These are phyloP conservation scores for Neofusicoccum cordaticola DNA, from an alignment of 2,329 filamentous ascomycete genomes.

Conservation along the genomic window DNA sequence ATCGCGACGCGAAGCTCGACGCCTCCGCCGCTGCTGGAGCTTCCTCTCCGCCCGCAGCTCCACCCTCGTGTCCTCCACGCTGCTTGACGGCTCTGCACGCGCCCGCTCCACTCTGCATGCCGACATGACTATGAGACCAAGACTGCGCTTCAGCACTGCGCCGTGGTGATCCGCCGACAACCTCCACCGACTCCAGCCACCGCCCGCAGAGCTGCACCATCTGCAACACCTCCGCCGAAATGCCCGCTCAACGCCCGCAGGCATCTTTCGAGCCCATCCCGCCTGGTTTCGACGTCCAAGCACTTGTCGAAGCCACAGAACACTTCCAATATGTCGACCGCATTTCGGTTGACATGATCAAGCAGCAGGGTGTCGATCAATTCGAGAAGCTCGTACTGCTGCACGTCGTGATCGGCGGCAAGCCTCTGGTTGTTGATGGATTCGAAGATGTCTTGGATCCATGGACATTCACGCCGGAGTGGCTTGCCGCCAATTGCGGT, in stretches of 20 bases:
- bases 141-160: neutral
- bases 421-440: constrained; percentile 85
- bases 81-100: neutral
- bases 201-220: neutral
- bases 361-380: constrained; percentile 68
- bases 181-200: neutral
- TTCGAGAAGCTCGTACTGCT: constrained; percentile 84
- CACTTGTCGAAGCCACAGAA: constrained; percentile 70
- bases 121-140: neutral
- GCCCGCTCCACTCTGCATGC: neutral
- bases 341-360: constrained; percentile 75
- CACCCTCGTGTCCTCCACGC: neutral
- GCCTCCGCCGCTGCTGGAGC: neutral
- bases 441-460: constrained; percentile 75
- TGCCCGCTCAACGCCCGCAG: constrained; percentile 77
- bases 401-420: constrained; percentile 80
- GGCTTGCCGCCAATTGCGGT: constrained; percentile 76
- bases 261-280: constrained; percentile 90
- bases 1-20: neutral
- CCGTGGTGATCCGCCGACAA: neutral
- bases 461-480: constrained; percentile 74
- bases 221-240: constrained; percentile 35
- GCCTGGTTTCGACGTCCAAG: constrained; percentile 74
- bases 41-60: neutral
- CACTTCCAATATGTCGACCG: constrained; percentile 87